Percentiles rank a stretch among this genome's conserved stretches.
Conservation (phyloP, 73 alveolate species). For the Tetrahymena malaccensis region DNA sequence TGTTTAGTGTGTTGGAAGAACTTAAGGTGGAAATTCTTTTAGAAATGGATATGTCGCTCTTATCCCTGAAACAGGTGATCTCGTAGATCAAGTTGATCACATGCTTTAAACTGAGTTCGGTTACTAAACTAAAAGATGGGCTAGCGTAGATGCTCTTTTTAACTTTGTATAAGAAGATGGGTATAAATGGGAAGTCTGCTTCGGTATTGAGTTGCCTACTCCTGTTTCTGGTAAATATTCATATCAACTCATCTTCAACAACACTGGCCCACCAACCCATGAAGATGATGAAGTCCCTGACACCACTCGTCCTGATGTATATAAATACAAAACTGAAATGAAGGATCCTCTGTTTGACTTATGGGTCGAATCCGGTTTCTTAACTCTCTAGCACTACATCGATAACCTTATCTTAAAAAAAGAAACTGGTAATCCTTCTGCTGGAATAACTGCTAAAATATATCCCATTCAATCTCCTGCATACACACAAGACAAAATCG, state of each 20-base stretch:
- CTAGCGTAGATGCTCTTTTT: neutral
- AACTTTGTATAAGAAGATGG: neutral
- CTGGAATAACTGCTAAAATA: neutral
- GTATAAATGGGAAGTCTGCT: neutral
- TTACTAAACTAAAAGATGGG: neutral
- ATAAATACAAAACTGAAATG: neutral
- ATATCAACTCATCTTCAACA: neutral
- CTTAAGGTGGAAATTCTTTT: neutral
- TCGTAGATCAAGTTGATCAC: neutral
- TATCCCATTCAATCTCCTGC: conserved; percentile 12
- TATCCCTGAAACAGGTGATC: neutral
- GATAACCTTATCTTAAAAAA: conserved; percentile 8
- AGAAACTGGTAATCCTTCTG: neutral
- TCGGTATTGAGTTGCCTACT: neutral
- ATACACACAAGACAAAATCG: conserved; percentile 2
- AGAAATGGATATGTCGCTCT: neutral
- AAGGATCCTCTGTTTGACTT: neutral
- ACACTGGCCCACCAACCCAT: neutral
- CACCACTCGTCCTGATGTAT: neutral
- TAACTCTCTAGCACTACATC: conserved; percentile 3
- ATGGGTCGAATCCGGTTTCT: conserved; percentile 10
- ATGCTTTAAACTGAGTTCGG: neutral
- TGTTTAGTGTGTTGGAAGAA: conserved; percentile 9
- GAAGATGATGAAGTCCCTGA: neutral
- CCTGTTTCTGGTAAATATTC: neutral